phyloP scores from a whole-genome alignment of 805 yeast species.

The Candida berthetii region DNA sequence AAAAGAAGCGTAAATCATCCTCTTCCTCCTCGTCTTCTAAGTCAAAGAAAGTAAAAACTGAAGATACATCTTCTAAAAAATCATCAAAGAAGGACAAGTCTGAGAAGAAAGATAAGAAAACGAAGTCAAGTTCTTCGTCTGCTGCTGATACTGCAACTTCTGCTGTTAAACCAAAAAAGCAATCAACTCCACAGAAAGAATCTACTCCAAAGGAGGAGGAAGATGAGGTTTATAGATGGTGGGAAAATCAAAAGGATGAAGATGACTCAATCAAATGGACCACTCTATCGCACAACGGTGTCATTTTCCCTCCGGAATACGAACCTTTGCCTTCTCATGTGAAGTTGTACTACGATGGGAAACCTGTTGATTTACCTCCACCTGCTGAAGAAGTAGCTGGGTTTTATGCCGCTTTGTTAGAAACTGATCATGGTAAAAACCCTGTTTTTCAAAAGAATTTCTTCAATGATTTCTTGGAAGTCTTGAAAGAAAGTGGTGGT shows the following conservation, averaged over 20 bases:
- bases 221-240: conserved; percentile 72
- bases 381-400: conserved; percentile 97
- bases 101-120: neutral
- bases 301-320: conserved; percentile 88
- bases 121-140: neutral
- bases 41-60: conserved; percentile 7
- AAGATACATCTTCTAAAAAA: conserved; percentile 5
- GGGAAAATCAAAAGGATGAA: conserved; percentile 66
- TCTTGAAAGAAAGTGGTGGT: conserved; percentile 67
- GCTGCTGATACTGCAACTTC: neutral
- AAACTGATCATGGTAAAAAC: conserved; percentile 83
- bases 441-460: conserved; percentile 84
- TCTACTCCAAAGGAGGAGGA: conserved; percentile 33
- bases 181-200: conserved; percentile 26
- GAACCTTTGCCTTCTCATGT: conserved; percentile 78
- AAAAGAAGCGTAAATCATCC: conserved; percentile 6
- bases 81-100: conserved; percentile 1
- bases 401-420: conserved; percentile 82
- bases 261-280: conserved; percentile 84
- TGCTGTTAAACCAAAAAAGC: conserved; percentile 4
- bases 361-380: conserved; percentile 66
- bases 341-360: conserved; percentile 68
- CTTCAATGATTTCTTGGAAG: conserved; percentile 69
- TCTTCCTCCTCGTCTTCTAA: conserved; percentile 3
- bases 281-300: conserved; percentile 83